phyloP scores from a whole-genome alignment of 2,329 filamentous ascomycete species.

The Colletotrichum siamense region DNA sequence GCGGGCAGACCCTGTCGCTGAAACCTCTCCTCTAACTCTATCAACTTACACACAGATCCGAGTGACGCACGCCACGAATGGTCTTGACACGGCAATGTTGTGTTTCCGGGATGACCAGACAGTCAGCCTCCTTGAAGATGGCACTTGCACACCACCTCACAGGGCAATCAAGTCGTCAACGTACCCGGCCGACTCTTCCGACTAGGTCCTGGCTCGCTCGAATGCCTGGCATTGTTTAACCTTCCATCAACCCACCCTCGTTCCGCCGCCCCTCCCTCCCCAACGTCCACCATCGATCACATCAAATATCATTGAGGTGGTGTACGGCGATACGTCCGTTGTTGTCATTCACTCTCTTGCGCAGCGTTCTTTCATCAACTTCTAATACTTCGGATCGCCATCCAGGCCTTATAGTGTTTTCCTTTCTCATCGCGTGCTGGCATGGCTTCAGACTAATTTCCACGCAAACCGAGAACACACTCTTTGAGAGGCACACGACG shows the following conservation, averaged over 20 bases:
- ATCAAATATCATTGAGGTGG: not conserved
- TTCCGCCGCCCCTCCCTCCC: not conserved
- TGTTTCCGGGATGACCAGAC: conserved; percentile 1
- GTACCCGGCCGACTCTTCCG: not conserved
- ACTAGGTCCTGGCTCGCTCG: not conserved
- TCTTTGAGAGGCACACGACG: not conserved
- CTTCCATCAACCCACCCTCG: not conserved
- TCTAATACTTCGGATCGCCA: not conserved
- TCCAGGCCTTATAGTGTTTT: not conserved
- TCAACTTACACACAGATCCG: conserved; percentile 23
- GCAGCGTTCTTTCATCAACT: not conserved
- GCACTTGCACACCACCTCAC: not conserved
- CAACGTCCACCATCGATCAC: not conserved
- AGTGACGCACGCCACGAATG: conserved; percentile 12
- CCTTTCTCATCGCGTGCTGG: not conserved
- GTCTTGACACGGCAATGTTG: conserved; percentile 2
- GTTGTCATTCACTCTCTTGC: not conserved
- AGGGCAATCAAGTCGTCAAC: conserved; percentile 1
- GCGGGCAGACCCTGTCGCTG: conserved; percentile 17
- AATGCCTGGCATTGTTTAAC: conserved; percentile 2
- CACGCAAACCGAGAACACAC: not conserved
- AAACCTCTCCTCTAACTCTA: conserved; percentile 22
- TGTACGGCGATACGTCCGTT: not conserved
- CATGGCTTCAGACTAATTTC: conserved; percentile 9
- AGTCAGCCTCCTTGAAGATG: not conserved